Percentiles rank a stretch among this genome's conserved stretches.
Evolutionary conservation across 306 rosid genomes (phyloP).

Genomic region (Lathyrus aphaca): DNA sequence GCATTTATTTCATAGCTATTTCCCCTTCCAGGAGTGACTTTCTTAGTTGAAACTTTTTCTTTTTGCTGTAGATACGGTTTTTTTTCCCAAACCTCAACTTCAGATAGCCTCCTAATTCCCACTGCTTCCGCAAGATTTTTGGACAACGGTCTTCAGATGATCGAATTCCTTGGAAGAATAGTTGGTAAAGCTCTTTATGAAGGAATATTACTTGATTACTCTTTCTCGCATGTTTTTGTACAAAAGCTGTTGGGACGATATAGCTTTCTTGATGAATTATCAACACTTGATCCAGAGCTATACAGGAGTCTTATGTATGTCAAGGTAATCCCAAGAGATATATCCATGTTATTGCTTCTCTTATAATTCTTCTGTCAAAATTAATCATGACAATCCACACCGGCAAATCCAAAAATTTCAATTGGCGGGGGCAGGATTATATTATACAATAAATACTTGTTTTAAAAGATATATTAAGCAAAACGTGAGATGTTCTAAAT

Average conservation of each 20-base stretch:
- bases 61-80: conserved; percentile 69
- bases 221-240: conserved; percentile 91
- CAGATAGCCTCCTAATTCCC: conserved; percentile 85
- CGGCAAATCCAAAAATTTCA: too few species aligned
- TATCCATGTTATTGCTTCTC: conserved; percentile 28
- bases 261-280: conserved; percentile 93
- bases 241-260: conserved; percentile 94
- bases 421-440: too few species aligned
- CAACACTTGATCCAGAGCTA: conserved; percentile 94
- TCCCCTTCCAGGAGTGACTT: conserved; percentile 34
- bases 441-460: too few species aligned
- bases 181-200: conserved; percentile 99
- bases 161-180: conserved; percentile 96
- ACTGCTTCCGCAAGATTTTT: conserved; percentile 81
- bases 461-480: too few species aligned
- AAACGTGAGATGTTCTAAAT: too few species aligned
- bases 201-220: conserved; percentile 94
- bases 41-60: conserved; percentile 36
- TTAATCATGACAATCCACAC: conserved; percentile 26
- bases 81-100: conserved; percentile 87
- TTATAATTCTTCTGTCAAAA: conserved; percentile 20
- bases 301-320: conserved; percentile 92
- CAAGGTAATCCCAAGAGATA: conserved; percentile 67
- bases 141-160: conserved; percentile 94
- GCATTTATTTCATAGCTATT: conserved; percentile 36